These are phyloP conservation scores for Phaseolus coccineus DNA, from an alignment of 331 rosid genomes.

Conservation along the genomic window DNA sequence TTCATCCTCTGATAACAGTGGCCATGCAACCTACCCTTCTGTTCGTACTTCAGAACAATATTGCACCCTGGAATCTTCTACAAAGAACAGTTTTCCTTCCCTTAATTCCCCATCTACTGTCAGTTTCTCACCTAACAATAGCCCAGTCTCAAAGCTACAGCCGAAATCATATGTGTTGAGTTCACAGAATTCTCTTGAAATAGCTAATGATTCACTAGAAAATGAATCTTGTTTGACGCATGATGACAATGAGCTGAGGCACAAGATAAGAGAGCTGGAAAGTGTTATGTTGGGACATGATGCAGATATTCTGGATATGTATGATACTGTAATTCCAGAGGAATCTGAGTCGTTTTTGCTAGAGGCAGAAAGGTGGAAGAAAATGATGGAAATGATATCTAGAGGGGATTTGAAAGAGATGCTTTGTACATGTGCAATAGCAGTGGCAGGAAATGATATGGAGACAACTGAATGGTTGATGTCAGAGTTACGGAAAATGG, in stretches of 20 bases:
- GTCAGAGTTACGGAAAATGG: conserved; percentile 71
- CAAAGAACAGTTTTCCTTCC: conserved; percentile 50
- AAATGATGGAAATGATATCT: conserved; percentile 61
- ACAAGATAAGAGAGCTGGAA: conserved; percentile 84
- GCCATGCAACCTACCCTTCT: conserved; percentile 55
- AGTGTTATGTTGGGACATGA: conserved; percentile 78
- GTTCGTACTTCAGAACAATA: conserved; percentile 51
- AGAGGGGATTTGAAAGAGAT: conserved; percentile 70
- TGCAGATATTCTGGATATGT: conserved; percentile 51
- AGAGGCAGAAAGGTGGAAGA: conserved; percentile 63
- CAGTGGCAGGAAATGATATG: conserved; percentile 65
- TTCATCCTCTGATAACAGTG: conserved; percentile 52
- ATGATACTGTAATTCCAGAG: conserved; percentile 39
- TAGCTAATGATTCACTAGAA: conserved; percentile 57
- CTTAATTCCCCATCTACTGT: conserved; percentile 59
- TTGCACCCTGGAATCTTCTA: conserved; percentile 66
- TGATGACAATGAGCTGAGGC: conserved; percentile 65
- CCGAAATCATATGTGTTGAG: conserved; percentile 48
- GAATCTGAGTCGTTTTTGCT: conserved; percentile 39
- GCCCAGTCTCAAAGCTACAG: conserved; percentile 67
- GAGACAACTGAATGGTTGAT: conserved; percentile 71
- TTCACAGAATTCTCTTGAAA: conserved; percentile 53
- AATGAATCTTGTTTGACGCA: conserved; percentile 63
- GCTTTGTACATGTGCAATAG: conserved; percentile 77
- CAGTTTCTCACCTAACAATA: conserved; percentile 62